A percentile compares a stretch with the other conserved stretches of the same genome.
Conservation (phyloP, 306 rosid genomes). For the Leucaena leucocephala region DNA sequence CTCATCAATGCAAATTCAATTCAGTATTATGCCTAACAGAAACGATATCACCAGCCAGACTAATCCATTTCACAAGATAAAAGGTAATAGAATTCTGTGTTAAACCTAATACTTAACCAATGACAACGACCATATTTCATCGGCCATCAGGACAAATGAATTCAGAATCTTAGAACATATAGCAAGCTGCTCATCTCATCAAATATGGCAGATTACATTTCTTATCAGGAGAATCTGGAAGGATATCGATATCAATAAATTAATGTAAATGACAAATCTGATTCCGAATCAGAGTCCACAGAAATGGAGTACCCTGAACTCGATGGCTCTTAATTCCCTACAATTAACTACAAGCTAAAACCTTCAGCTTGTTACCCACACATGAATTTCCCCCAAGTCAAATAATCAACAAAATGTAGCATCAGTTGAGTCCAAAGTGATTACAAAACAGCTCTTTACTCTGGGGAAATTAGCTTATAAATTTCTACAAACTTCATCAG, state of each 20-base stretch:
- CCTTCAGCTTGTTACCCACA: slow-evolving; percentile 19
- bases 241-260: slow-evolving; percentile 14
- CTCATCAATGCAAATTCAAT: slow-evolving; percentile 23
- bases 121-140: slow-evolving; percentile 16
- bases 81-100: slow-evolving; percentile 12
- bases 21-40: slow-evolving; percentile 11
- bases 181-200: slow-evolving; percentile 10
- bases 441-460: slow-evolving; percentile 13
- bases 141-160: slow-evolving; percentile 25
- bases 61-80: slow-evolving; percentile 28
- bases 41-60: slow-evolving; percentile 16
- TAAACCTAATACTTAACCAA: slow-evolving; percentile 24
- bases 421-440: background rate
- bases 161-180: slow-evolving; percentile 26
- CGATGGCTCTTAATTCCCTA: background rate
- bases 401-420: slow-evolving; percentile 16
- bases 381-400: slow-evolving; percentile 1
- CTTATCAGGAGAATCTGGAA: slow-evolving; percentile 5
- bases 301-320: background rate
- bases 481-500: background rate
- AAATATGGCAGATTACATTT: slow-evolving; percentile 14
- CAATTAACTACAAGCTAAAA: slow-evolving; percentile 7
- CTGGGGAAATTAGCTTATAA: background rate
- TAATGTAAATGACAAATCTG: background rate
- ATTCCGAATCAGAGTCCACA: slow-evolving; percentile 9